A percentile compares a stretch with the other conserved stretches of the same genome.
Evolutionary conservation across 75 land plant species (phyloP).

Genomic region (Sequoiadendron giganteum): DNA sequence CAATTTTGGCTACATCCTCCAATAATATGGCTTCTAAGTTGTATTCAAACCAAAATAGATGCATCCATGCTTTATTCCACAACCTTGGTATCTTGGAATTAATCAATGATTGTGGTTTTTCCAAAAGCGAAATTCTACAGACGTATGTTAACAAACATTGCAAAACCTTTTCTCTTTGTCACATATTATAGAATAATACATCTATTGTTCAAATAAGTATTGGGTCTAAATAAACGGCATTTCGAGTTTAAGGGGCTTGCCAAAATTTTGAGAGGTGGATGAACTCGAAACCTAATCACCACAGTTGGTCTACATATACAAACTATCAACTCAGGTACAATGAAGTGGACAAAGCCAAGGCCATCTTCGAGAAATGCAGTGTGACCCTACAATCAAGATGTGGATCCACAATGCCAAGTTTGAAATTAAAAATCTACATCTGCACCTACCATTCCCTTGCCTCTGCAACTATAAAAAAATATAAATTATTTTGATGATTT

Average conservation of each 20-base stretch:
- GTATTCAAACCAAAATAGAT: too few species aligned
- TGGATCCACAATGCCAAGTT: constrained; percentile 63
- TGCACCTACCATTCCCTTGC: too few species aligned
- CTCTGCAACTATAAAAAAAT: too few species aligned
- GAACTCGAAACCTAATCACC: constrained; percentile 86
- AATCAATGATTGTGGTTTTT: too few species aligned
- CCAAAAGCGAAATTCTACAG: too few species aligned
- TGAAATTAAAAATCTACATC: too few species aligned
- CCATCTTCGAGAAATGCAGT: constrained; percentile 68
- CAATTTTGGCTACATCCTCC: too few species aligned
- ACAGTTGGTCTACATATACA: constrained; percentile 87
- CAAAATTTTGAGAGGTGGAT: constrained; percentile 92
- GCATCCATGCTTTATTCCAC: too few species aligned
- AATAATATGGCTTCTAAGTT: too few species aligned
- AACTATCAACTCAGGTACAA: constrained; percentile 86
- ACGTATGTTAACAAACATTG: too few species aligned
- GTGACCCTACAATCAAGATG: constrained; percentile 64
- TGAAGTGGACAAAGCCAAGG: constrained; percentile 74
- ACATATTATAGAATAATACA: neutral
- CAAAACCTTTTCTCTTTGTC: too few species aligned
- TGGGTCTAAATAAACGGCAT: neutral
- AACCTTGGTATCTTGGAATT: neutral
- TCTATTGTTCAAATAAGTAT: neutral
- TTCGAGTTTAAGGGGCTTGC: constrained; percentile 54
- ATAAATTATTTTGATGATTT: too few species aligned